A percentile compares a stretch with the other conserved stretches of the same genome.
phyloP scores from a whole-genome alignment of 2,329 filamentous ascomycete species.

The Nannizziopsis barbatae region DNA sequence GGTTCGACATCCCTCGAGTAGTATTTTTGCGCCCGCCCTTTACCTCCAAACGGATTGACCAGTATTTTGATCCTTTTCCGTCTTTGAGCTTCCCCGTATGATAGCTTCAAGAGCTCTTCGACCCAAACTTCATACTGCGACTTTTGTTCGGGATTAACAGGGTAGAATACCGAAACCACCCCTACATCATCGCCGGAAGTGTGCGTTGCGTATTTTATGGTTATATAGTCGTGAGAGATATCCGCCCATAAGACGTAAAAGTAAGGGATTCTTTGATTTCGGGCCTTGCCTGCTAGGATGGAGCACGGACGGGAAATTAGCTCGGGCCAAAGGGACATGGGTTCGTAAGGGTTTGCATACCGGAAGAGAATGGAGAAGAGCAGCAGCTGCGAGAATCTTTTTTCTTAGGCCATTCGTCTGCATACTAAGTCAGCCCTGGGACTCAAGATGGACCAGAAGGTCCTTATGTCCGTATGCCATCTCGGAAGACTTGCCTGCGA shows the following conservation, averaged over 20 bases:
- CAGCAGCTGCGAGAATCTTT: conserved; percentile 44
- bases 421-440: neutral
- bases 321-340: neutral
- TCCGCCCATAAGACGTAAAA: conserved; percentile 80
- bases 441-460: neutral
- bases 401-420: conserved; percentile 44
- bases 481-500: conserved; percentile 40
- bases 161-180: conserved; percentile 51
- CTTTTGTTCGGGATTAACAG: conserved; percentile 43
- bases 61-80: conserved; percentile 75
- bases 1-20: conserved; percentile 69
- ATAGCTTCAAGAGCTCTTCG: conserved; percentile 51
- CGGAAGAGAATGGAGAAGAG: conserved; percentile 40
- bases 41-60: conserved; percentile 82
- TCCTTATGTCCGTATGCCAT: too few relatives aligned
- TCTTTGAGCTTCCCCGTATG: conserved; percentile 58
- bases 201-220: conserved; percentile 60
- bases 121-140: conserved; percentile 51
- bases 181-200: conserved; percentile 50
- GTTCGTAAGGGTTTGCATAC: conserved; percentile 27
- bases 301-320: neutral
- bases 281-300: neutral
- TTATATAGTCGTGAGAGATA: conserved; percentile 48
- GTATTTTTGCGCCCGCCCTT: conserved; percentile 60
- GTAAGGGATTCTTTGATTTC: conserved; percentile 52